Conservation (phyloP, 306 rosid genomes). For the Coriaria nepalensis region DNA sequence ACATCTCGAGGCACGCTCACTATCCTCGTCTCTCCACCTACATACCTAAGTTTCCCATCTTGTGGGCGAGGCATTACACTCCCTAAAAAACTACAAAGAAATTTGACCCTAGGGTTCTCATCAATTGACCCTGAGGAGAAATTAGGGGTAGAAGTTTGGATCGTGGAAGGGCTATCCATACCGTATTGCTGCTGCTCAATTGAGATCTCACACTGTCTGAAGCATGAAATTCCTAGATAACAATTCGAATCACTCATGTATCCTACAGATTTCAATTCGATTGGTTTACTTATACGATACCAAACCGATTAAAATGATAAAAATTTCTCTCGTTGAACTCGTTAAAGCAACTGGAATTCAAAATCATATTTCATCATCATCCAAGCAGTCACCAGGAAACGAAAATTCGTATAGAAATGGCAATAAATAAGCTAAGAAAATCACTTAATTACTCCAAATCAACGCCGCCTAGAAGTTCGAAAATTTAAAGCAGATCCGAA, state of each 20-base stretch:
- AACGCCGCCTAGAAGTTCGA: background rate
- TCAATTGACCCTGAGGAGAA: slow-evolving; percentile 38
- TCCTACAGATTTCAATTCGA: slow-evolving; percentile 14
- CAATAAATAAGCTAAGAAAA: background rate
- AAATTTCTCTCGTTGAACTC: too few relatives aligned
- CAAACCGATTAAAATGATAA: background rate
- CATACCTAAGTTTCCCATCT: slow-evolving; percentile 88
- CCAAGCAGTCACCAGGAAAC: slow-evolving; percentile 1
- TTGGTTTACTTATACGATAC: slow-evolving; percentile 7
- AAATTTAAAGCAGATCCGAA: slow-evolving; percentile 19
- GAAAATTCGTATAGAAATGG: slow-evolving; percentile 5
- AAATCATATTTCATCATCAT: too few relatives aligned
- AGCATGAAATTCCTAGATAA: slow-evolving; percentile 43
- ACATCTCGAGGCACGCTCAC: slow-evolving; percentile 63
- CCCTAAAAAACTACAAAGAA: slow-evolving; percentile 81
- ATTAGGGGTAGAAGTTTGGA: slow-evolving; percentile 30
- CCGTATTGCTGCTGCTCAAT: slow-evolving; percentile 30
- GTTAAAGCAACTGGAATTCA: too few relatives aligned
- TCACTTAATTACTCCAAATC: background rate
- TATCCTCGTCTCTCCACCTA: slow-evolving; percentile 95
- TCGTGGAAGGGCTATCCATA: slow-evolving; percentile 63
- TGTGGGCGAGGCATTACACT: slow-evolving; percentile 96
- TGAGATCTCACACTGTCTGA: slow-evolving; percentile 32
- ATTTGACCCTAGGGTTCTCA: slow-evolving; percentile 61
- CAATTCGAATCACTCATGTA: slow-evolving; percentile 38